Conservation (phyloP, 352 stramenopile genomes). For the Phytopythium helicoides region DNA sequence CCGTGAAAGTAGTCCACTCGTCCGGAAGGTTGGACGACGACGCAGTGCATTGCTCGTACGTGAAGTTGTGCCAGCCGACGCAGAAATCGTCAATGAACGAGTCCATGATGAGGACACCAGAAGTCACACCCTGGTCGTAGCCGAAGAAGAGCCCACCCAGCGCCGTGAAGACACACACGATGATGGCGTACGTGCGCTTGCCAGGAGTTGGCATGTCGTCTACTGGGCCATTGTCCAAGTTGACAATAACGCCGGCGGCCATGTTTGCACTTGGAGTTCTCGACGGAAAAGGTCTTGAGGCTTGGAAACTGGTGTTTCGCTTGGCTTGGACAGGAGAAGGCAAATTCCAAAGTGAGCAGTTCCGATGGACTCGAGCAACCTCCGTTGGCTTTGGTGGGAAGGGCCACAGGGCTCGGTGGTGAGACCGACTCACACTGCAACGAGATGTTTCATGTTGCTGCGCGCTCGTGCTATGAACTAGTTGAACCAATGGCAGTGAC, state of each 20-base stretch:
- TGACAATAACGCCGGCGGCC: constrained; percentile 12
- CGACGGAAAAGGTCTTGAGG: too few species aligned
- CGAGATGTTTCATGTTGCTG: too few species aligned
- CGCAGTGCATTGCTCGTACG: constrained; percentile 22
- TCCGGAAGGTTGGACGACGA: constrained; percentile 20
- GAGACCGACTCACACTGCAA: too few species aligned
- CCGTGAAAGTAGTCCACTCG: constrained; percentile 33
- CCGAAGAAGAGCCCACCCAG: constrained; percentile 40
- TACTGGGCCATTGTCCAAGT: constrained; percentile 6
- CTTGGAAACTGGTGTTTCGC: too few species aligned
- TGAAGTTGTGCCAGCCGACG: constrained; percentile 37
- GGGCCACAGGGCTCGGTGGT: too few species aligned
- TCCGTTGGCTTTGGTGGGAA: too few species aligned
- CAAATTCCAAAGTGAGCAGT: too few species aligned
- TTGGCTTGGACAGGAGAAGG: too few species aligned
- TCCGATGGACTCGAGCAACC: too few species aligned
- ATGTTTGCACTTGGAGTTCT: constrained; percentile 1
- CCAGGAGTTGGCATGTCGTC: constrained; percentile 19
- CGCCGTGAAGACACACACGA: constrained; percentile 38
- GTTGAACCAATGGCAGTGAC: too few species aligned
- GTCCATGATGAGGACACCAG: constrained; percentile 38
- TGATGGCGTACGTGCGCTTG: constrained; percentile 39
- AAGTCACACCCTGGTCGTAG: constrained; percentile 35
- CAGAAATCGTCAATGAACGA: constrained; percentile 48
- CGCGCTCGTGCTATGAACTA: too few species aligned